Evolutionary conservation across 352 stramenopile genomes (phyloP).

Genomic region (Globisporangium nunn): DNA sequence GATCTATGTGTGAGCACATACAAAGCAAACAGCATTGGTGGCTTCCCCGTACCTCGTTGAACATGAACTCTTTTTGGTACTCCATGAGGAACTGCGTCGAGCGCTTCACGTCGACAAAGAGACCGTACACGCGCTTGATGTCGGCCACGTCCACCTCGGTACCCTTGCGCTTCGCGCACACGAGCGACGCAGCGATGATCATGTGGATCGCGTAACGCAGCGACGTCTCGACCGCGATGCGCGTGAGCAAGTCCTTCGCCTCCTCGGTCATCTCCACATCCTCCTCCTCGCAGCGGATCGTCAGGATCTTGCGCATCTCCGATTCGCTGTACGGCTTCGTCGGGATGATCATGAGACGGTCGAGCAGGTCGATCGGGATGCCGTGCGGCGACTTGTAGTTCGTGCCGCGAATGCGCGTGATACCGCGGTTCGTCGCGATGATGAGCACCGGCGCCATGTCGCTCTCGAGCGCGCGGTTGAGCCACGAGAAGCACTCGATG

Average conservation of each 20-base stretch:
- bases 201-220: slow-evolving; percentile 99
- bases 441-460: slow-evolving; percentile 98
- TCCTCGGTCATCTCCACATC: slow-evolving; percentile 98
- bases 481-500: slow-evolving; percentile 99
- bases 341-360: slow-evolving; percentile 98
- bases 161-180: slow-evolving; percentile 92
- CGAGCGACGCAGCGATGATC: slow-evolving; percentile 97
- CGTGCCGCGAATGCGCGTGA: slow-evolving; percentile 97
- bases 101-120: slow-evolving; percentile 98
- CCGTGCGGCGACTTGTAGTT: slow-evolving; percentile 98
- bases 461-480: slow-evolving; percentile 97
- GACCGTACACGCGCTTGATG: slow-evolving; percentile 93
- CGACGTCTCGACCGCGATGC: slow-evolving; percentile 97
- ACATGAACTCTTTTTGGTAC: slow-evolving; percentile 99
- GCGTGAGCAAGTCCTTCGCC: slow-evolving; percentile 95
- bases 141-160: slow-evolving; percentile 85
- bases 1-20: background rate
- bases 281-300: slow-evolving; percentile 96
- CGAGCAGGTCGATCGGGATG: slow-evolving; percentile 98
- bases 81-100: slow-evolving; percentile 99
- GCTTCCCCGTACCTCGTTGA: slow-evolving; percentile 86
- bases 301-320: slow-evolving; percentile 96
- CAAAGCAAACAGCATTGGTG: background rate
- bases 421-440: slow-evolving; percentile 98
- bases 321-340: slow-evolving; percentile 94